Base-by-base conservation (phyloP, 2,329 filamentous ascomycete species). In the Penicillium sp. region DNA sequence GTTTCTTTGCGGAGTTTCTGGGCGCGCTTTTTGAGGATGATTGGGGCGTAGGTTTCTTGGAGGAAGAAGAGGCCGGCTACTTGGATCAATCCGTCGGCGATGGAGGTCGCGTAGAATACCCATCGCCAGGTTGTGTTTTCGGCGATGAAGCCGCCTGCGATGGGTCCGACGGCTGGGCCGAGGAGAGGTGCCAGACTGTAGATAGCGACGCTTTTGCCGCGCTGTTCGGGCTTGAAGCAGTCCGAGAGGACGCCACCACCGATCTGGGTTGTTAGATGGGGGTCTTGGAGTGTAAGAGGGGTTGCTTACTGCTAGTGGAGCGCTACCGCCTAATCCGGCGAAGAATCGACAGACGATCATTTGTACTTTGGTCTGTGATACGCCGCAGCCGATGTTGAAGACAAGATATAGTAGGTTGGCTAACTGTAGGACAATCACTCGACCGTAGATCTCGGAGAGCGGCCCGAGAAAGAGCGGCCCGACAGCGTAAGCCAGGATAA, bases 101-200 rank as follows among this genome's bases (percentile, higher is more conserved):
- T 83, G 1, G 80, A 79, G 0, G 81, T 84, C 0, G 79, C 74
- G 68, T 78, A 86, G 69, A 88, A 88, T 76, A 79, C 71, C 77
- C 53, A 58, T 83, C n/a, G n/a, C n/a, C n/a, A n/a, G n/a, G n/a
- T n/a, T n/a, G n/a, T n/a, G n/a, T n/a, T n/a, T n/a, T n/a, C 69
- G 0, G 81, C 74, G 24, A 87, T 81, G 61, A 82, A 85, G 0
- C 79, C 82, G 8, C 82, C 83, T 0, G 77, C 76, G 2, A 86
- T 79, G 0, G 83, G 83, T 0, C 83, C 83, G 6, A 85, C 69
- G 0, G 80, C 80, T 3, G 83, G 82, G 0, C 83, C 83, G 0
- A 86, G 74, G 0, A 86, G 70, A 0, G 83, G 83, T 1, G 77
- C 77, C 1, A 85, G 72, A 44, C 73, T 78, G 68, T 84, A 85